These are phyloP conservation scores for Xylaria cubensis DNA, from an alignment of 495 filamentous ascomycete species.

Conservation along the genomic window DNA sequence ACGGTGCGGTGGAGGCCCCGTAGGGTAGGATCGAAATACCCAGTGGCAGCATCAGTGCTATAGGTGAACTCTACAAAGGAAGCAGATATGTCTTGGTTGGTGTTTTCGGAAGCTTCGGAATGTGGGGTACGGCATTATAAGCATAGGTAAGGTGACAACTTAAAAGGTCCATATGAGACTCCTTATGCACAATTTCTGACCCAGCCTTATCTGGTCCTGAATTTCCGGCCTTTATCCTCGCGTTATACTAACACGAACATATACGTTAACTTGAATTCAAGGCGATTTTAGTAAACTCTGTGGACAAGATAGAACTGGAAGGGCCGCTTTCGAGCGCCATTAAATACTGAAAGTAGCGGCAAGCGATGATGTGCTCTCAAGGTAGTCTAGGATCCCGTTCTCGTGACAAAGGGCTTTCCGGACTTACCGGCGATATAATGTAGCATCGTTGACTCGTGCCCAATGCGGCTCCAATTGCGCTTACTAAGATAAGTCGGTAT, in stretches of 20 bases:
- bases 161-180: background rate
- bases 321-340: background rate
- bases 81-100: conserved; percentile 11
- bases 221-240: background rate
- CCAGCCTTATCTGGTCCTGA: too few species aligned
- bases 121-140: conserved; percentile 14
- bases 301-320: background rate
- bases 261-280: background rate
- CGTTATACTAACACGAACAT: background rate
- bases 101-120: conserved; percentile 28
- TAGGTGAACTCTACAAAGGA: background rate
- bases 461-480: background rate
- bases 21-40: conserved; percentile 8
- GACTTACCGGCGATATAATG: conserved; percentile 11
- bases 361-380: background rate
- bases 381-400: background rate
- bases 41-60: background rate
- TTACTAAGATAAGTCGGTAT: background rate
- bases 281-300: background rate
- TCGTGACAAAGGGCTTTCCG: background rate
- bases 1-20: background rate
- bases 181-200: background rate
- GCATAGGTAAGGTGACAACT: background rate
- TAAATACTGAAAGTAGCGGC: background rate
- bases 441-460: background rate